Base-by-base conservation (phyloP, 1,284 basidiomycete species). In the Rhodotorula glutinis region DNA sequence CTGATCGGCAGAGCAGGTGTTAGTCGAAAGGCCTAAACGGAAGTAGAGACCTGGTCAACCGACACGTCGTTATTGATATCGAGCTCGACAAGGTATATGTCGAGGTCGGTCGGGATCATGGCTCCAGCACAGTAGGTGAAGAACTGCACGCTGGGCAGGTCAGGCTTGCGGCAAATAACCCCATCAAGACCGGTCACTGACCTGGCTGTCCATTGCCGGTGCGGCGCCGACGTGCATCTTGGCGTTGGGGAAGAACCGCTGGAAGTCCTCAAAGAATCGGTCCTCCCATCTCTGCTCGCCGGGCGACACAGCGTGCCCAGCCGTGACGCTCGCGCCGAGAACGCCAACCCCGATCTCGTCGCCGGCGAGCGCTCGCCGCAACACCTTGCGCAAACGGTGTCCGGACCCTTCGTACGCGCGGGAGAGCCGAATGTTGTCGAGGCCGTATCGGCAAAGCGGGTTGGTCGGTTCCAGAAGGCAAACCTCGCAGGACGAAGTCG, bases 281-380 rank as follows among this genome's bases (percentile, higher is more conserved):
- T 66, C 57, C 38, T 65, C 51, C 61, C 67, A 69, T 17, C 57
- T 38, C 30, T 60, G 62, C 47, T 58, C n/a, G 4, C 55, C 59
- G 5, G 38, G 55, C 10, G 46, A n/a, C 1, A 67, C 55, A 1
- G 38, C 40, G 19, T 64, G 66, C 27, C 62, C 66, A 43, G 44
- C 38, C 44, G 73, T 73, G 5, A 73, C 73, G 21, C 67, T 70
- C 14, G 73, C 73, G 3, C 73, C 74, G 14, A 75, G 44, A 14
- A 71, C 57, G 2, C 66, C 70, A 13, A 73, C 69, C 52, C 51
- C 57, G 30, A 75, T 44, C 23, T 49, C 29, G 46, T 74, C 68
- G 0, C 74, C 74, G 25, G 61, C 30, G 47, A 68, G n/a, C 16
- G 70, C 73, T 55, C 68, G 70, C 52, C 59, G 62, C 13, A 75